Percentiles rank a stretch among this genome's conserved stretches.
These are phyloP conservation scores for Boletales sp. DNA, from an alignment of 768 basidiomycete genomes.

Conservation along the genomic window DNA sequence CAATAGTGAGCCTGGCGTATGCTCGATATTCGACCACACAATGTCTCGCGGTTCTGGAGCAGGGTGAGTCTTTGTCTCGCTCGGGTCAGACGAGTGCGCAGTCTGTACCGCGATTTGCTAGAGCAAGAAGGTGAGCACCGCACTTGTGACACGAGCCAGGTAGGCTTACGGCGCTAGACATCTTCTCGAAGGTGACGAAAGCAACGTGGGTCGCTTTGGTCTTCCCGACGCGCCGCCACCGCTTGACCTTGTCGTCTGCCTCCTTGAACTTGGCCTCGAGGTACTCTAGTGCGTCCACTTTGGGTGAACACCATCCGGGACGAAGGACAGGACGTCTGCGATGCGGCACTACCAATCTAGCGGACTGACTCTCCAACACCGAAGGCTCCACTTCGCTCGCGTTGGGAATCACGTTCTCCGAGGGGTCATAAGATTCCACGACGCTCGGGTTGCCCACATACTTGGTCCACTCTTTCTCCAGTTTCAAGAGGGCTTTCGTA, in stretches of 20 bases:
- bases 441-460: conserved; percentile 95
- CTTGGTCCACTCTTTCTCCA: conserved; percentile 84
- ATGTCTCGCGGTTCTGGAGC: conserved; percentile 97
- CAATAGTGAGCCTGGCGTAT: conserved; percentile 53
- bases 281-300: conserved; percentile 88
- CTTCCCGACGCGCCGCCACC: conserved; percentile 63
- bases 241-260: conserved; percentile 81
- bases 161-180: conserved; percentile 78
- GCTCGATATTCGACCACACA: conserved; percentile 87
- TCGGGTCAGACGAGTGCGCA: conserved; percentile 68
- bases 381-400: conserved; percentile 50
- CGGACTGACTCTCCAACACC: conserved; percentile 48
- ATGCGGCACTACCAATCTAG: conserved; percentile 69
- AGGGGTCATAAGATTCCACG: conserved; percentile 77
- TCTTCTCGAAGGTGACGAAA: conserved; percentile 96
- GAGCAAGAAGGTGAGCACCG: background rate
- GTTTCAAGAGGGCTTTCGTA: conserved; percentile 70
- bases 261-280: conserved; percentile 76
- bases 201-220: conserved; percentile 83
- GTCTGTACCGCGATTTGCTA: conserved; percentile 89
- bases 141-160: background rate
- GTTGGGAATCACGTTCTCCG: conserved; percentile 46
- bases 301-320: conserved; percentile 67
- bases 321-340: conserved; percentile 73
- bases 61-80: conserved; percentile 61